These are phyloP conservation scores for Tetracladium setigerum DNA, from an alignment of 495 filamentous ascomycete genomes.

Conservation along the genomic window DNA sequence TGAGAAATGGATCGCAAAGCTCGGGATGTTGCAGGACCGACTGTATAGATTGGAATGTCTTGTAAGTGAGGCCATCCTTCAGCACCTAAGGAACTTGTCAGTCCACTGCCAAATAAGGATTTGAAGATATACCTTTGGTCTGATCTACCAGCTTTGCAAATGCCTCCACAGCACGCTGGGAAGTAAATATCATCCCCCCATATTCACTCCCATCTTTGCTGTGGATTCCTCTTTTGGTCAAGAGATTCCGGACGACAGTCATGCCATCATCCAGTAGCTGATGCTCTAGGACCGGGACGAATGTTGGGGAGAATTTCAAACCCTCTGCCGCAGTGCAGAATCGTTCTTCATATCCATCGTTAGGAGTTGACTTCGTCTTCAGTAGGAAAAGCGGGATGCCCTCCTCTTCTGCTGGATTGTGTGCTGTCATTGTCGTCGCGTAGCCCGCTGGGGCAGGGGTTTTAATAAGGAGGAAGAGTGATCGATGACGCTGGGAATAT, in stretches of 20 bases:
- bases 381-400: constrained; percentile 65
- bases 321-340: constrained; percentile 48
- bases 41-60: constrained; percentile 68
- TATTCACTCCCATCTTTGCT: constrained; percentile 33
- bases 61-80: constrained; percentile 38
- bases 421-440: constrained; percentile 12
- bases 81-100: constrained; percentile 15
- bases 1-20: constrained; percentile 55
- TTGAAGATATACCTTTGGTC: constrained; percentile 28
- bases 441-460: background rate
- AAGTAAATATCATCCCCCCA: constrained; percentile 87
- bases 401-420: background rate
- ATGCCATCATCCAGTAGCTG: constrained; percentile 38
- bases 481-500: no score
- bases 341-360: constrained; percentile 71
- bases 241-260: constrained; percentile 26
- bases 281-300: constrained; percentile 83
- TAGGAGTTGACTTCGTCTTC: constrained; percentile 75
- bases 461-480: background rate
- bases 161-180: constrained; percentile 86
- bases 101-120: constrained; percentile 5
- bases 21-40: constrained; percentile 83
- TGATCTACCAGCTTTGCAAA: constrained; percentile 60
- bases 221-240: constrained; percentile 28
- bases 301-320: constrained; percentile 41